phyloP scores from a whole-genome alignment of 768 basidiomycete species.

The Termitomyces sp. region DNA sequence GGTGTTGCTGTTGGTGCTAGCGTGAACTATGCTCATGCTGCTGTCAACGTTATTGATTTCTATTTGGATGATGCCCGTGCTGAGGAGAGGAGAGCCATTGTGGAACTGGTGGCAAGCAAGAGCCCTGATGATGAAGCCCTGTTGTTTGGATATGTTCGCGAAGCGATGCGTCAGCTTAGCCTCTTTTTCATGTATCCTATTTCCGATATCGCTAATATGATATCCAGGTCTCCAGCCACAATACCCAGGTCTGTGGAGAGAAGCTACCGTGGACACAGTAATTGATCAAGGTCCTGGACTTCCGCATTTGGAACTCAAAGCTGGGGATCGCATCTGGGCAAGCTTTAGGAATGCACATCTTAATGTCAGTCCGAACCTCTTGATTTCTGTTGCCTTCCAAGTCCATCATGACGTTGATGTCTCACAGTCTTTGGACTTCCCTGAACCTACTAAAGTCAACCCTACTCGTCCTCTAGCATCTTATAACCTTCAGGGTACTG shows the following conservation, averaged over 20 bases:
- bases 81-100: conserved; percentile 32
- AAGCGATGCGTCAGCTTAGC: conserved; percentile 37
- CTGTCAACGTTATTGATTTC: conserved; percentile 44
- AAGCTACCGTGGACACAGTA: conserved; percentile 22
- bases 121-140: conserved; percentile 27
- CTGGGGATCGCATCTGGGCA: conserved; percentile 33
- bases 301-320: conserved; percentile 27
- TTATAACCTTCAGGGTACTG: conserved; percentile 26
- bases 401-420: neutral
- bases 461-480: conserved; percentile 26
- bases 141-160: conserved; percentile 44
- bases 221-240: conserved; percentile 31
- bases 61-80: conserved; percentile 40
- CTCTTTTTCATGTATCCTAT: neutral
- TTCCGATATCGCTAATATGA: neutral
- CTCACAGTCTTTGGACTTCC: conserved; percentile 32
- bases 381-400: conserved; percentile 10
- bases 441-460: conserved; percentile 31
- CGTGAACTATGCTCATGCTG: conserved; percentile 41
- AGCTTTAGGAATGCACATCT: conserved; percentile 39
- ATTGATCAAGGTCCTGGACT: conserved; percentile 29
- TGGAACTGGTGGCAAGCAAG: conserved; percentile 25
- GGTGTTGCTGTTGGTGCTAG: conserved; percentile 41
- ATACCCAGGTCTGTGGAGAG: conserved; percentile 36
- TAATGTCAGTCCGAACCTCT: conserved; percentile 22